Evolutionary conservation across 257 asterid species (phyloP).

Genomic region (Primulina eburnea): DNA sequence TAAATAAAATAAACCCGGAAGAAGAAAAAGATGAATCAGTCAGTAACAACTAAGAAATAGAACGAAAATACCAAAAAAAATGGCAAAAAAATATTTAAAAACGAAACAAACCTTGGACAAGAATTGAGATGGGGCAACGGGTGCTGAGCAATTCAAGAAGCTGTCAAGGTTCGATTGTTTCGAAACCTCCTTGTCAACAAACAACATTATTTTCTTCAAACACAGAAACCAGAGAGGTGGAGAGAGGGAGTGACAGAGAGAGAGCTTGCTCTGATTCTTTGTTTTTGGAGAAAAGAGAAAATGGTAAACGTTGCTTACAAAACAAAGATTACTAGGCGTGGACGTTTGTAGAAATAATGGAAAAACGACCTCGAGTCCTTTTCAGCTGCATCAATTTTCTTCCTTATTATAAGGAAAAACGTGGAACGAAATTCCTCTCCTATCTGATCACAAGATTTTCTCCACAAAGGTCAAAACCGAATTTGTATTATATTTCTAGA

Average conservation of each 20-base stretch:
- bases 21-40: too few relatives aligned
- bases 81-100: background rate
- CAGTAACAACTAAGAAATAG: background rate
- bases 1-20: background rate
- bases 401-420: background rate
- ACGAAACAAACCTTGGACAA: conserved; percentile 36
- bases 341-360: conserved; percentile 36
- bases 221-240: conserved; percentile 4
- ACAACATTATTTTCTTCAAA: conserved; percentile 26
- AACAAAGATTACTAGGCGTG: conserved; percentile 19
- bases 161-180: conserved; percentile 43
- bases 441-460: background rate
- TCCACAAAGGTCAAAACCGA: too few relatives aligned
- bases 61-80: background rate
- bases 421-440: background rate
- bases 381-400: background rate
- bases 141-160: conserved; percentile 44
- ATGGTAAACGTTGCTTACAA: background rate
- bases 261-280: conserved; percentile 18
- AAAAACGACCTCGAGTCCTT: background rate
- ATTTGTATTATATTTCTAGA: background rate
- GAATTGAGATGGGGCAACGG: conserved; percentile 41
- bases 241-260: conserved; percentile 6
- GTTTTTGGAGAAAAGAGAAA: background rate
- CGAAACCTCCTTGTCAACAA: conserved; percentile 31